phyloP scores from a whole-genome alignment of 169 alveolate genomes.

The Cryptosporidium tyzzeri region DNA sequence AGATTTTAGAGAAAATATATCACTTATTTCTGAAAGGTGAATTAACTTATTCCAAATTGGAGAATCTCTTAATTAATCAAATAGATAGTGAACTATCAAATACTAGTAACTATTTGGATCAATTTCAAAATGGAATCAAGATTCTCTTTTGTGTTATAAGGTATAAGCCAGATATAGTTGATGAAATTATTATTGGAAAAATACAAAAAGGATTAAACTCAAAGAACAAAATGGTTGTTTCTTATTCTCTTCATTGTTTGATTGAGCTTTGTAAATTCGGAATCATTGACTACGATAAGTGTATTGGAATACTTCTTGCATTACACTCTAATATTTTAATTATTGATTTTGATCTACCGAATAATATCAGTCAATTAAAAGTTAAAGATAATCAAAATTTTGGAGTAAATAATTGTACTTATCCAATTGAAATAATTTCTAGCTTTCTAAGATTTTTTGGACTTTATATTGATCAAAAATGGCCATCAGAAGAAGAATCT shows the following conservation, averaged over 20 bases:
- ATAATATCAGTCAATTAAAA: conserved; percentile 23
- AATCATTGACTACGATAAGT: conserved; percentile 50
- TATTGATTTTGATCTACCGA: not conserved
- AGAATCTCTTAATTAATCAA: conserved; percentile 3
- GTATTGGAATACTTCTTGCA: conserved; percentile 39
- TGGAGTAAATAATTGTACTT: not conserved
- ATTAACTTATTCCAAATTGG: conserved; percentile 65
- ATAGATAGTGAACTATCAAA: conserved; percentile 33
- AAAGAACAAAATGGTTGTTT: conserved; percentile 20
- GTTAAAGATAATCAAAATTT: conserved; percentile 9
- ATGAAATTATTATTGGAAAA: conserved; percentile 35
- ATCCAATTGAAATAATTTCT: conserved; percentile 18
- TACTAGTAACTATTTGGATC: not conserved
- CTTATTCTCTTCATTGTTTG: conserved; percentile 65
- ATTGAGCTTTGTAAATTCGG: conserved; percentile 61
- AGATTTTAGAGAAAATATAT: not conserved
- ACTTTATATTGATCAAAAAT: conserved; percentile 34
- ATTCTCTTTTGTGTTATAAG: conserved; percentile 38
- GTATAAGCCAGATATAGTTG: conserved; percentile 61
- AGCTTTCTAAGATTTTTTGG: conserved; percentile 55
- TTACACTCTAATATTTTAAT: conserved; percentile 37
- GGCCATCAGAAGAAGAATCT: conserved; percentile 42
- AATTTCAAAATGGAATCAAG: conserved; percentile 22
- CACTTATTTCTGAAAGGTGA: conserved; percentile 53
- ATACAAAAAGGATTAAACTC: conserved; percentile 62